These are phyloP conservation scores for Chytriomyces sp. DNA, from an alignment of 192 early-diverging fungal genomes.

Conservation along the genomic window DNA sequence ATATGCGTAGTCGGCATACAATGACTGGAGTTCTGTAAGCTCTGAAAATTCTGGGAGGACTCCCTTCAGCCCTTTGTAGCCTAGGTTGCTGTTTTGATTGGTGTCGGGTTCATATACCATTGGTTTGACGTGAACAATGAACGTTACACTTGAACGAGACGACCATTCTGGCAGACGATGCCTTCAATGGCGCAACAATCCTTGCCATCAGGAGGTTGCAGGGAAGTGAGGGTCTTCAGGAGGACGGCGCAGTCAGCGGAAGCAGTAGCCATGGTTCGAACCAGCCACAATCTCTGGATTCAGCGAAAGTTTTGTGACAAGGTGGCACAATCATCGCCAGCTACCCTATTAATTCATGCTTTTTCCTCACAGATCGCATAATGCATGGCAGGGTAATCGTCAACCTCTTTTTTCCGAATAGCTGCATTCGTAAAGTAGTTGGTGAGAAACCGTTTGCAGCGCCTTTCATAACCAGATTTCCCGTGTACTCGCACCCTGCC, in stretches of 20 bases:
- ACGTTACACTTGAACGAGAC: not conserved
- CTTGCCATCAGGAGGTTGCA: not conserved
- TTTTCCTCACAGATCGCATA: too few relatives aligned
- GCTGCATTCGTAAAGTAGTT: too few relatives aligned
- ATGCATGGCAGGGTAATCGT: too few relatives aligned
- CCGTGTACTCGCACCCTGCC: too few relatives aligned
- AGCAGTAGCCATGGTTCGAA: not conserved
- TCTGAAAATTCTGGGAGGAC: not conserved
- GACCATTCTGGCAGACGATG: not conserved
- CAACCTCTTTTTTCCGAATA: too few relatives aligned
- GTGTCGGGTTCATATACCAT: not conserved
- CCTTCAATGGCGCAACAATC: not conserved
- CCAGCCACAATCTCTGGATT: too few relatives aligned
- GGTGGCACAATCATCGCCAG: too few relatives aligned
- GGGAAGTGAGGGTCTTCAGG: not conserved
- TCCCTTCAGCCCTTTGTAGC: not conserved
- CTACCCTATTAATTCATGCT: too few relatives aligned
- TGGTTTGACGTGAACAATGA: not conserved
- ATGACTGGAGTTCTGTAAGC: not conserved
- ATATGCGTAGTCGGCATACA: not conserved
- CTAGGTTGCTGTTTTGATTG: not conserved
- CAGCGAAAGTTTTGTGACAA: too few relatives aligned
- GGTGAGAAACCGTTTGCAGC: too few relatives aligned
- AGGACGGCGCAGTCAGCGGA: not conserved
- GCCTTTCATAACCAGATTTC: too few relatives aligned